Base-by-base conservation (phyloP, 768 basidiomycete species). In the Tricholomella constricta region DNA sequence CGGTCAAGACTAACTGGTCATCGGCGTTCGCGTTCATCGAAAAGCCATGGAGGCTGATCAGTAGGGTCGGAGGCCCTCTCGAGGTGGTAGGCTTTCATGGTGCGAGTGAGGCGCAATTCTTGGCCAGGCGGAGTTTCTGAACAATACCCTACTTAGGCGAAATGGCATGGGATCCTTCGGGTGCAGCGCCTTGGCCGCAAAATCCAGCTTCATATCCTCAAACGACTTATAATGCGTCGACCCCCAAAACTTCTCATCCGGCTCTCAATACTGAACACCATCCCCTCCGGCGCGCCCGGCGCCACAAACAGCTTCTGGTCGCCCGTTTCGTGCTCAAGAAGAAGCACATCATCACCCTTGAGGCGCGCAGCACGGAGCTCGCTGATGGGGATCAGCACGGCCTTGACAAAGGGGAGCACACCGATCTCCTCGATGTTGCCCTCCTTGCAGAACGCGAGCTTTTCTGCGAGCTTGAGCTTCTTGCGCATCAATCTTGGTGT, bases 401-500 rank as follows among this genome's bases (percentile, higher is more conserved):
- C 85, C 60, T 88, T 74, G 55, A 86, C 80, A 74, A 98, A 98
- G 2, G 90, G 76, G 4, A 97, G 80, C 0, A 98, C 74, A 22
- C 93, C 96, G 69, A 98, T 99, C 22, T 90, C 93, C 40, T 83
- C 80, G 45, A 85, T 74, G 65, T 90, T 94, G 14, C 94, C 95
- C 62, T 95, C 93, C 62, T 96, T 94, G 69, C 95, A 98, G 67
- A 96, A 94, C 1, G 97, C 95, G 20, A 78, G n/a, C n/a, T n/a
- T n/a, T n/a, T n/a, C n/a, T n/a, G n/a, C n/a, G n/a, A n/a, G 76
- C 70, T 90, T 93, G 71, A 98, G 83, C 77, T 98, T 98, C 71
- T 85, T 86, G 64, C 88, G 86, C 44, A 98, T 99, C 97, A 67
- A 98, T 96, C 72, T 99, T 99, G 57, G 91, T 94, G 69, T 97